Percentiles rank a stretch among this genome's conserved stretches.
These are phyloP conservation scores for Neofusicoccum sp. DNA, from an alignment of 2,329 filamentous ascomycete species.

Conservation along the genomic window DNA sequence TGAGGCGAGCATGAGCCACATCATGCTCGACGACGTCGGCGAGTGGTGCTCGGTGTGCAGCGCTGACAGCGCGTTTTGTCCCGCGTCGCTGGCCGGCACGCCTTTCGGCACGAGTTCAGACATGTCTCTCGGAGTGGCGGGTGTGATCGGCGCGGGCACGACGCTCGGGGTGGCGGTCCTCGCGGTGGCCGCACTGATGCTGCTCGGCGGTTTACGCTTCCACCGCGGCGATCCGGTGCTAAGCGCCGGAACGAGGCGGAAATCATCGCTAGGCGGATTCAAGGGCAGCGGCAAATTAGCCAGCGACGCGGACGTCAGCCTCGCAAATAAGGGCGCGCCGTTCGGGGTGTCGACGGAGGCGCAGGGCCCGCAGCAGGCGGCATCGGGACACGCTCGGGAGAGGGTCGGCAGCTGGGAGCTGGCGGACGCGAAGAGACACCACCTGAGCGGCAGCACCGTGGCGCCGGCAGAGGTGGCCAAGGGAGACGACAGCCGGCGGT, in stretches of 20 bases:
- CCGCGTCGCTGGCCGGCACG: constrained; percentile 30
- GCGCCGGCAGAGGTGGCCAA: constrained; percentile 30
- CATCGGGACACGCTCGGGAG: constrained; percentile 51
- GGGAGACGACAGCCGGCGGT: constrained; percentile 35
- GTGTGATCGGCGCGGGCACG: constrained; percentile 59
- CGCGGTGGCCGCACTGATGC: constrained; percentile 45
- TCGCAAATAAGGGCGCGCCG: constrained; percentile 28
- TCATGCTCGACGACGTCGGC: constrained; percentile 47
- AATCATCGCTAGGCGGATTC: constrained; percentile 55
- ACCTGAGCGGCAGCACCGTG: not conserved
- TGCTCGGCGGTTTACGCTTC: constrained; percentile 49
- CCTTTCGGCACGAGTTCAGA: not conserved
- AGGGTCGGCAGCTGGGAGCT: constrained; percentile 62
- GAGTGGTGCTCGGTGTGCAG: constrained; percentile 59
- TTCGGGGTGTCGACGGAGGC: constrained; percentile 20
- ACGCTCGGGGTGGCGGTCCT: constrained; percentile 51
- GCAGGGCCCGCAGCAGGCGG: constrained; percentile 43
- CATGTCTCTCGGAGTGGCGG: constrained; percentile 49
- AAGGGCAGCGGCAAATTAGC: constrained; percentile 58
- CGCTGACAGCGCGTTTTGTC: constrained; percentile 54
- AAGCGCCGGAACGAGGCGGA: constrained; percentile 29
- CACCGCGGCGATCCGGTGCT: constrained; percentile 35
- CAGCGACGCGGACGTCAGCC: constrained; percentile 56
- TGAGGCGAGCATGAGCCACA: constrained; percentile 42
- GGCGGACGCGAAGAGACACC: constrained; percentile 29